A percentile compares a stretch with the other conserved stretches of the same genome.
phyloP scores from a whole-genome alignment of 164 flowering plant species.

The Sextonia rubra region DNA sequence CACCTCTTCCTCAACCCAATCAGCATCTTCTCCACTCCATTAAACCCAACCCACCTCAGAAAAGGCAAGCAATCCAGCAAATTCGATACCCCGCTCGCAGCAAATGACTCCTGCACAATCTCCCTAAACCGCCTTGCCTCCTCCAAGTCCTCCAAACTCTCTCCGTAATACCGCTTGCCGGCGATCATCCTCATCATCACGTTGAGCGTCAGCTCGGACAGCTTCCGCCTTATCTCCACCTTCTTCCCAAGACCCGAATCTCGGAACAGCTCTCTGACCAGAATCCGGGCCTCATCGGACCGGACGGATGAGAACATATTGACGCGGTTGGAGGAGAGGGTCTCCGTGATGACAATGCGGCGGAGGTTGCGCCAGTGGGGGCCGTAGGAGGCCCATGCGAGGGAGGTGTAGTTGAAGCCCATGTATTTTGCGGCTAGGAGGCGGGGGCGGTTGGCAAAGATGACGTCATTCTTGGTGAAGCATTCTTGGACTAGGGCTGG shows the following conservation, averaged over 20 bases:
- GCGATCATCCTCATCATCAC: slow-evolving; percentile 18
- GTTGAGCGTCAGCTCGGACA: slow-evolving; percentile 17
- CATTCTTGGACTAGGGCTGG: slow-evolving; percentile 32
- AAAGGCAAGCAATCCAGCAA: slow-evolving; percentile 25
- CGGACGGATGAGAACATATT: slow-evolving; percentile 15
- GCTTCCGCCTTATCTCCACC: slow-evolving; percentile 8
- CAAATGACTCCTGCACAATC: neutral
- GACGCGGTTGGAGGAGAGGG: slow-evolving; percentile 23
- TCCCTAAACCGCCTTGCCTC: slow-evolving; percentile 18
- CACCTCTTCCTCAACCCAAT: slow-evolving; percentile 1
- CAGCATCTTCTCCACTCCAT: slow-evolving; percentile 17
- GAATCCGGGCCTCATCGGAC: slow-evolving; percentile 15
- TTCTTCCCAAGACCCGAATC: neutral
- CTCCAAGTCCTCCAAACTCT: slow-evolving; percentile 13
- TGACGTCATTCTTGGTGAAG: slow-evolving; percentile 28
- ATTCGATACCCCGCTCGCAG: neutral
- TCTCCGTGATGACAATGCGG: slow-evolving; percentile 19
- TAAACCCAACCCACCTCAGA: slow-evolving; percentile 22
- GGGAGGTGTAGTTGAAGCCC: slow-evolving; percentile 21
- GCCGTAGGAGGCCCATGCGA: slow-evolving; percentile 29
- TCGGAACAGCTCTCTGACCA: slow-evolving; percentile 8
- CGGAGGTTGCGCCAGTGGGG: slow-evolving; percentile 41
- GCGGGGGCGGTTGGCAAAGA: slow-evolving; percentile 35
- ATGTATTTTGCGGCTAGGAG: slow-evolving; percentile 24
- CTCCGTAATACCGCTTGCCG: slow-evolving; percentile 24